Base-by-base conservation (phyloP, 2,329 filamentous ascomycete genomes). In the Aspergillus felis region DNA sequence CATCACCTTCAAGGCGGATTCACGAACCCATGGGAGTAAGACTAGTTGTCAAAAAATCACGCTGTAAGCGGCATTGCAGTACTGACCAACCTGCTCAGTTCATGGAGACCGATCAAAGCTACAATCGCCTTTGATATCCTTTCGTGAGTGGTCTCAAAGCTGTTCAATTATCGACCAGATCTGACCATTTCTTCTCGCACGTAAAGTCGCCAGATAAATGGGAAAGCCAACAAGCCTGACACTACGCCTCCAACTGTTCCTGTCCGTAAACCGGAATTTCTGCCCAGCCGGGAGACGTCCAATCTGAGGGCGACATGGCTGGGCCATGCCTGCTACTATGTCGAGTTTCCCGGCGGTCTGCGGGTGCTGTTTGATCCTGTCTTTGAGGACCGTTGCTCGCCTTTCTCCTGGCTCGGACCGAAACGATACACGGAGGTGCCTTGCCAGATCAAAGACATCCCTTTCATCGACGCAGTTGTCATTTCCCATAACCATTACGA, bases 401-500 rank as follows among this genome's bases (percentile, higher is more conserved):
- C 93, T 0, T 80, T 93, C 64, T 81, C 80, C 41, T 86, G 86
- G 63, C 68, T 89, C 56, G 86, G 86, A 0, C 89, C 92, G 1
- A 90, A 89, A 75, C 82, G 93, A 51, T 96, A 85, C 75, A 96
- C 92, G 0, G 81, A 86, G 24, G 81, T 82, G 57, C 90, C 93
- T 0, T 96, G 92, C 73, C 75, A 87, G 55, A 84, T 96, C 61
- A 81, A 84, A 52, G 91, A 96, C 63, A 83, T 97, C 3, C 92
- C 92, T 0, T 66, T 68, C 57, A 73, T 81, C 61, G 72, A 81
- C 66, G 73, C 75, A 8, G 72, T 91, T 9, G 79, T 94, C 54
- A 96, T 96, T 64, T 91, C 87, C 20, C 92, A 97, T 75, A 92
- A 87, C 66, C 93, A 97, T 76, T 97, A 97, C 73, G 93, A 97